Percentiles rank a stretch among this genome's conserved stretches.
phyloP scores from a whole-genome alignment of 2,329 filamentous ascomycete species.

The Byssothecium circinans region DNA sequence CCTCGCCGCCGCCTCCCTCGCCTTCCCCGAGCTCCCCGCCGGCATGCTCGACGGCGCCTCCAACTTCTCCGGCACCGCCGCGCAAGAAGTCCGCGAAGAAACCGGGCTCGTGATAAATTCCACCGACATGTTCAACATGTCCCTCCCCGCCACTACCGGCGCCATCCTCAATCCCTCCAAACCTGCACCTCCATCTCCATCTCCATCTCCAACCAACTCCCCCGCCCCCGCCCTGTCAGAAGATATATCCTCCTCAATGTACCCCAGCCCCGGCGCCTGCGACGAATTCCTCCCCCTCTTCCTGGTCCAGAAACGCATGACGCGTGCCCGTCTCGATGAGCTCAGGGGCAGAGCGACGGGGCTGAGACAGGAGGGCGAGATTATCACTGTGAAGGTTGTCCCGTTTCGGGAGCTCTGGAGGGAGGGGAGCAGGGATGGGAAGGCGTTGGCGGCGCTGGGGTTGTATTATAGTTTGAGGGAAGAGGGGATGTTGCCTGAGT shows the following conservation, averaged over 20 bases:
- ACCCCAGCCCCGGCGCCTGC: conserved; percentile 58
- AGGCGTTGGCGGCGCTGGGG: conserved; percentile 58
- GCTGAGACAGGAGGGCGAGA: conserved; percentile 58
- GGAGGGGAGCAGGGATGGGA: conserved; percentile 58
- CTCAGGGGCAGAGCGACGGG: conserved; percentile 59
- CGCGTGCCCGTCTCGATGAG: conserved; percentile 51
- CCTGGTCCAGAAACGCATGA: conserved; percentile 57
- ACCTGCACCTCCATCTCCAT: background rate
- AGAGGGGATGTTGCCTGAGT: conserved; percentile 46
- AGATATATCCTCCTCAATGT: conserved; percentile 46
- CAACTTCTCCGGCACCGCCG: conserved; percentile 57
- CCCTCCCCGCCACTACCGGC: conserved; percentile 49
- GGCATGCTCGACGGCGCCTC: conserved; percentile 61
- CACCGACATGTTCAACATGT: conserved; percentile 57
- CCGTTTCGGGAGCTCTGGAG: conserved; percentile 56
- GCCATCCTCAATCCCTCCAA: background rate
- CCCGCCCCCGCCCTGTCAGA: background rate
- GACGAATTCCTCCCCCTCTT: conserved; percentile 63
- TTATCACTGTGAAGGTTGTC: conserved; percentile 61
- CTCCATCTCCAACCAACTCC: background rate
- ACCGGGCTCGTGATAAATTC: conserved; percentile 55
- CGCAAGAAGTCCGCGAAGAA: conserved; percentile 61
- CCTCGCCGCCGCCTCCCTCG: conserved; percentile 57
- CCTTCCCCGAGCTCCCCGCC: conserved; percentile 60
- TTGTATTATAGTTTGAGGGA: conserved; percentile 57